Percentiles rank a stretch among this genome's conserved stretches.
Evolutionary conservation across 2,329 filamentous ascomycete species (phyloP).

Genomic region (Canariomyces notabilis): DNA sequence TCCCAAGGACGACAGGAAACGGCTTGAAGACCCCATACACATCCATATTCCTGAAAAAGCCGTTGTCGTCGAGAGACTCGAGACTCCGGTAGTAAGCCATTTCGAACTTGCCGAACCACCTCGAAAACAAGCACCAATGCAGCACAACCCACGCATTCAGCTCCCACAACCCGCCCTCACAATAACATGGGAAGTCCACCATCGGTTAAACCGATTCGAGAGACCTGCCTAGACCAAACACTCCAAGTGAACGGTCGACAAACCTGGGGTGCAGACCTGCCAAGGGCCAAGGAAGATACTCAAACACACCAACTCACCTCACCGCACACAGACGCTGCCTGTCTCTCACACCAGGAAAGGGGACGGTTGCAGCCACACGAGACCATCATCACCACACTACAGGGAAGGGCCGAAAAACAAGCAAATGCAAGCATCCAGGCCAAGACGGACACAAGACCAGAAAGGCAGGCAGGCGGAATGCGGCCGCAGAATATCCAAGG

Average conservation of each 20-base stretch:
- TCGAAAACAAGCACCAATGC: background rate
- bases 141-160: conserved; percentile 1
- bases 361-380: background rate
- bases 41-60: conserved; percentile 7
- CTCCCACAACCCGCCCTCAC: conserved; percentile 7
- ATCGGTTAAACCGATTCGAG: conserved; percentile 13
- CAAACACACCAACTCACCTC: background rate
- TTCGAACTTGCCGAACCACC: conserved; percentile 5
- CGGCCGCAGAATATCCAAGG: background rate
- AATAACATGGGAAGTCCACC: conserved; percentile 11
- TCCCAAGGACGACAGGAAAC: conserved; percentile 13
- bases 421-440: background rate
- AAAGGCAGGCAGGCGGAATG: background rate
- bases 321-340: background rate
- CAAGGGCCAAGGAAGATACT: background rate
- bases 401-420: background rate
- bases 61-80: conserved; percentile 6
- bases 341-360: background rate
- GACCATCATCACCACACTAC: background rate
- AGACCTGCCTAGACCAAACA: too few species aligned
- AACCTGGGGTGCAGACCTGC: background rate
- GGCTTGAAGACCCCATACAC: background rate
- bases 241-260: background rate
- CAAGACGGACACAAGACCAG: background rate
- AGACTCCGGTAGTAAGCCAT: conserved; percentile 1